Evolutionary conservation across 306 rosid genomes (phyloP).

Genomic region (Potentilla sterilis): DNA sequence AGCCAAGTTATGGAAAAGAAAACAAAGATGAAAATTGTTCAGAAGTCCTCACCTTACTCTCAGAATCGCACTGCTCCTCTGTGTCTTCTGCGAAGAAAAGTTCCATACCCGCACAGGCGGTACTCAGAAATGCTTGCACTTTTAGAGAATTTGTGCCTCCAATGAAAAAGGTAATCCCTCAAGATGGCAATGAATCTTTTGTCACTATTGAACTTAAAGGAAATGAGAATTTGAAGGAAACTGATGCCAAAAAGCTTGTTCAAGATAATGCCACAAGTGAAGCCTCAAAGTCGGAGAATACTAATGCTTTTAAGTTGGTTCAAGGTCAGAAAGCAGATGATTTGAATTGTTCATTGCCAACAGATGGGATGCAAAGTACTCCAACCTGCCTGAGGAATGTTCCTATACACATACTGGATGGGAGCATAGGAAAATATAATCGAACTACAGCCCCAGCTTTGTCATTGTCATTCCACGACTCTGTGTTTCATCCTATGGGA

Average conservation of each 20-base stretch:
- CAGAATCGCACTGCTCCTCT: slow-evolving; percentile 60
- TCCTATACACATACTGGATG: slow-evolving; percentile 83
- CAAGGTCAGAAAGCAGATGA: slow-evolving; percentile 52
- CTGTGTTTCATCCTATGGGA: slow-evolving; percentile 53
- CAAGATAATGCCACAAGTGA: slow-evolving; percentile 44
- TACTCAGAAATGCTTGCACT: slow-evolving; percentile 37
- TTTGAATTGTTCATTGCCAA: slow-evolving; percentile 45
- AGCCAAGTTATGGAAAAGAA: slow-evolving; percentile 40
- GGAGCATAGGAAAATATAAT: slow-evolving; percentile 53
- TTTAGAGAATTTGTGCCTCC: slow-evolving; percentile 66
- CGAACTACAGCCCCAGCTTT: slow-evolving; percentile 49
- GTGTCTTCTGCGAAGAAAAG: slow-evolving; percentile 55
- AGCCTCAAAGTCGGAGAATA: slow-evolving; percentile 41
- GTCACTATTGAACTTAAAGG: slow-evolving; percentile 42
- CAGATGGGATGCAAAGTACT: slow-evolving; percentile 64
- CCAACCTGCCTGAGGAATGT: slow-evolving; percentile 85
- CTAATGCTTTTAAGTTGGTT: slow-evolving; percentile 44
- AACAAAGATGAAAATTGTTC: slow-evolving; percentile 53
- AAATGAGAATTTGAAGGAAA: slow-evolving; percentile 48
- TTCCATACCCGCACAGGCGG: slow-evolving; percentile 36
- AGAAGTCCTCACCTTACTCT: slow-evolving; percentile 43
- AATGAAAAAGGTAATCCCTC: slow-evolving; percentile 41
- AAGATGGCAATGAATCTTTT: slow-evolving; percentile 46
- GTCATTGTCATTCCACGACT: slow-evolving; percentile 48
- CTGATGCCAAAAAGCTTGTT: slow-evolving; percentile 38